Evolutionary conservation across 2,329 filamentous ascomycete genomes (phyloP).

Genomic region (Trichoderma simmonsii): DNA sequence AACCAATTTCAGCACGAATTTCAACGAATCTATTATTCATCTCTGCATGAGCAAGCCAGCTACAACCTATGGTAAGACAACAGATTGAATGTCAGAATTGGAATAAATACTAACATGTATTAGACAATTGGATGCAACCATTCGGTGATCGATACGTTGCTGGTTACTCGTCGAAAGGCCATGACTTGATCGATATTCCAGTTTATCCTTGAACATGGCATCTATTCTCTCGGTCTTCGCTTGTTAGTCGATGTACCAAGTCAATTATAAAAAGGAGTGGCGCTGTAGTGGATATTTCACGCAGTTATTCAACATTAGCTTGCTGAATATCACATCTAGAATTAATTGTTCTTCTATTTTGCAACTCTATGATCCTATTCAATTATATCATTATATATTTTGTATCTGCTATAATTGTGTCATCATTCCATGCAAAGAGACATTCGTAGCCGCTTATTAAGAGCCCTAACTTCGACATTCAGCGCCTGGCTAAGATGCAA

Average conservation of each 20-base stretch:
- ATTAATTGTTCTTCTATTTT: not conserved
- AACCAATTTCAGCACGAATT: not conserved
- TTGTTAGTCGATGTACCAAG: not conserved
- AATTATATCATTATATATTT: no score
- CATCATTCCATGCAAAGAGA: no score
- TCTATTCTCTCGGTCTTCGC: not conserved
- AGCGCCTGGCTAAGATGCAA: no score
- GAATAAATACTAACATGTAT: not conserved
- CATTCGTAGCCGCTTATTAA: no score
- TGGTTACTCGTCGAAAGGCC: not conserved
- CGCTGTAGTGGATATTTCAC: not conserved
- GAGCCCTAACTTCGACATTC: no score
- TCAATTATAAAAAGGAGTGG: no score
- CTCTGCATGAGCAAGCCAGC: not conserved
- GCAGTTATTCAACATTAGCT: not conserved
- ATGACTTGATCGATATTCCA: not conserved
- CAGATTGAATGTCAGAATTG: not conserved
- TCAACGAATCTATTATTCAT: not conserved
- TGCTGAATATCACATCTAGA: not conserved
- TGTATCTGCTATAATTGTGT: no score
- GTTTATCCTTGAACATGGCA: not conserved
- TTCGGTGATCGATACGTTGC: not conserved
- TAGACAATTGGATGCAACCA: not conserved
- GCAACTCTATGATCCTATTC: not conserved
- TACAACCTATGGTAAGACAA: not conserved